These are phyloP conservation scores for Tetradesmus lagerheimii DNA, from an alignment of 139 green algal genomes.

Conservation along the genomic window DNA sequence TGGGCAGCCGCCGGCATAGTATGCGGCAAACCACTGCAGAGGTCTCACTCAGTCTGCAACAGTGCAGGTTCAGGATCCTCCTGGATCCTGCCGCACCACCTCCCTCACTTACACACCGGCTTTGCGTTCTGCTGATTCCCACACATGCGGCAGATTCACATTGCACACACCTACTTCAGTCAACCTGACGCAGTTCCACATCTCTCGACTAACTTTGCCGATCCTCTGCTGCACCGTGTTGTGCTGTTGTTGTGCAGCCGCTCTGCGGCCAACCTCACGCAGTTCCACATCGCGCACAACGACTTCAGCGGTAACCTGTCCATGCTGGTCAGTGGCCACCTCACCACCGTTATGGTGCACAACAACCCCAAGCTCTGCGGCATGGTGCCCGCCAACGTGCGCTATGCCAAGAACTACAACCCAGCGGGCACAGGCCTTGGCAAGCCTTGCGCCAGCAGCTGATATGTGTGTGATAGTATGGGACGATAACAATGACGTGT, in stretches of 20 bases:
- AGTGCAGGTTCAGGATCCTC: no score
- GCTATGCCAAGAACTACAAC: slow-evolving; percentile 69
- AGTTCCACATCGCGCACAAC: slow-evolving; percentile 56
- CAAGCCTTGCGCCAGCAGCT: slow-evolving; percentile 54
- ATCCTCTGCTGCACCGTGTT: not conserved
- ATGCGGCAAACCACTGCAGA: no score
- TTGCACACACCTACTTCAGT: no score
- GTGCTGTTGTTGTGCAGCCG: slow-evolving; percentile 42
- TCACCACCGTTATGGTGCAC: slow-evolving; percentile 52
- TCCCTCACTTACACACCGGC: no score
- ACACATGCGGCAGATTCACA: slow-evolving; percentile 45
- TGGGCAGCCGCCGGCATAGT: no score
- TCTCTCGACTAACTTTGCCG: no score
- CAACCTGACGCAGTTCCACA: slow-evolving; percentile 53
- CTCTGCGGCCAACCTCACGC: slow-evolving; percentile 44
- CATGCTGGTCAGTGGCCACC: slow-evolving; percentile 38
- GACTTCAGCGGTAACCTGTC: slow-evolving; percentile 55
- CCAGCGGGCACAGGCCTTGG: slow-evolving; percentile 61
- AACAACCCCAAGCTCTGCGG: slow-evolving; percentile 70
- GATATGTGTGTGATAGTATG: not conserved
- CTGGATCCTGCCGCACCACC: no score
- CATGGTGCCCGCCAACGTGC: slow-evolving; percentile 67
- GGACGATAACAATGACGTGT: no score
- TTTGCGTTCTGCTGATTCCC: not conserved
- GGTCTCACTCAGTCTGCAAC: no score